Evolutionary conservation across 1,284 basidiomycete species (phyloP).

Genomic region (Xerocomus subilludens): DNA sequence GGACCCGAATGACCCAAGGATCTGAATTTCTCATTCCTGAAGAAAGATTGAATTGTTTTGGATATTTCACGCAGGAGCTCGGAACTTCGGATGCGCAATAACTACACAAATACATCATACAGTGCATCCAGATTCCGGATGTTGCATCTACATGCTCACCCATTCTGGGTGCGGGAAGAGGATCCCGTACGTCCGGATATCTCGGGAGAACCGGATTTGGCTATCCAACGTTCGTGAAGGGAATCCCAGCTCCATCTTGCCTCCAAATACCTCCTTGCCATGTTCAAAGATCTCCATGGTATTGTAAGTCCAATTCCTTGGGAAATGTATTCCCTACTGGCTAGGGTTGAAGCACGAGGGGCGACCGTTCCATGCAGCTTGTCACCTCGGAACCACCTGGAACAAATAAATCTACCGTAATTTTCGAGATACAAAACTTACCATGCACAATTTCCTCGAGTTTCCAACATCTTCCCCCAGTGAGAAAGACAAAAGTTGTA

Average conservation of each 20-base stretch:
- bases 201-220: too few relatives aligned
- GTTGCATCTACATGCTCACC: too few relatives aligned
- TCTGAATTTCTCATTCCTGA: too few relatives aligned
- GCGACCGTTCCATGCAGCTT: slow-evolving; percentile 28
- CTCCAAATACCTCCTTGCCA: slow-evolving; percentile 24
- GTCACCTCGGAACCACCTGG: slow-evolving; percentile 33
- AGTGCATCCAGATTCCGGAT: too few relatives aligned
- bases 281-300: slow-evolving; percentile 3
- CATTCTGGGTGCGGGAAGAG: too few relatives aligned
- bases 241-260: slow-evolving; percentile 19
- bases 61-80: too few relatives aligned
- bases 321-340: not conserved
- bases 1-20: too few relatives aligned
- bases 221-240: slow-evolving; percentile 17
- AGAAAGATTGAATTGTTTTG: too few relatives aligned
- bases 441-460: slow-evolving; percentile 20
- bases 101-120: too few relatives aligned
- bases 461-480: slow-evolving; percentile 23
- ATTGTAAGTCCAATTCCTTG: slow-evolving; percentile 25
- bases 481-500: slow-evolving; percentile 30
- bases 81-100: too few relatives aligned
- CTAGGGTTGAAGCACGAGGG: slow-evolving; percentile 19
- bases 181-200: too few relatives aligned
- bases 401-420: not conserved
- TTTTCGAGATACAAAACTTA: not conserved